Percentiles rank a stretch among this genome's conserved stretches.
phyloP scores from a whole-genome alignment of 225 moss, liverwort and hornwort species.

The Straminergon stramineum region DNA sequence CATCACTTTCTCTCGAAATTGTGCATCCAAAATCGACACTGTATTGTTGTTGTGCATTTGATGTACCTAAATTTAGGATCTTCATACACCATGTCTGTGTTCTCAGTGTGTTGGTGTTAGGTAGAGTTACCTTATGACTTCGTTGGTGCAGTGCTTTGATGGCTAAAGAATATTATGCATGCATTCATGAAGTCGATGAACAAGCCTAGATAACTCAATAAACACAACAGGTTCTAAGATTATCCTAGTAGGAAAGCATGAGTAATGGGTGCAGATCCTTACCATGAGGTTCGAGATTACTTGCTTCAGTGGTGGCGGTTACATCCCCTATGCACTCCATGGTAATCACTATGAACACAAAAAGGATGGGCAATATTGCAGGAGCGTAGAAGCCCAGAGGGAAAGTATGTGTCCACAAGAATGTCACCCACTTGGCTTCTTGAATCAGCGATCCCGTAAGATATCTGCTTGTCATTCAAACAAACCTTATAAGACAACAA shows the following conservation, averaged over 20 bases:
- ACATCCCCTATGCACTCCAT: conserved; percentile 15
- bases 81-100: neutral
- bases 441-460: conserved; percentile 23
- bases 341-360: conserved; percentile 44
- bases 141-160: neutral
- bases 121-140: neutral
- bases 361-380: conserved; percentile 42
- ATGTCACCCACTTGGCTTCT: conserved; percentile 54
- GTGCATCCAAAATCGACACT: neutral
- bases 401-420: conserved; percentile 45
- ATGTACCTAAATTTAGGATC: too few species aligned
- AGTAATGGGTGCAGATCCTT: neutral
- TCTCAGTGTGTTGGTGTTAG: neutral
- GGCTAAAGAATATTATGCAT: neutral
- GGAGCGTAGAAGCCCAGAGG: conserved; percentile 59
- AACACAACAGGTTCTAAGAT: neutral
- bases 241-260: neutral
- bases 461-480: conserved; percentile 24
- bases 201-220: neutral
- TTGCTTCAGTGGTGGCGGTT: conserved; percentile 4
- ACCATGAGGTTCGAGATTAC: neutral
- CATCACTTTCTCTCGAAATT: neutral
- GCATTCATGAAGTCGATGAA: neutral
- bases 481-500: neutral
- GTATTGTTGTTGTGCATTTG: neutral